Base-by-base conservation (phyloP, 2,329 filamentous ascomycete genomes). In the Raffaelea albimanens region DNA sequence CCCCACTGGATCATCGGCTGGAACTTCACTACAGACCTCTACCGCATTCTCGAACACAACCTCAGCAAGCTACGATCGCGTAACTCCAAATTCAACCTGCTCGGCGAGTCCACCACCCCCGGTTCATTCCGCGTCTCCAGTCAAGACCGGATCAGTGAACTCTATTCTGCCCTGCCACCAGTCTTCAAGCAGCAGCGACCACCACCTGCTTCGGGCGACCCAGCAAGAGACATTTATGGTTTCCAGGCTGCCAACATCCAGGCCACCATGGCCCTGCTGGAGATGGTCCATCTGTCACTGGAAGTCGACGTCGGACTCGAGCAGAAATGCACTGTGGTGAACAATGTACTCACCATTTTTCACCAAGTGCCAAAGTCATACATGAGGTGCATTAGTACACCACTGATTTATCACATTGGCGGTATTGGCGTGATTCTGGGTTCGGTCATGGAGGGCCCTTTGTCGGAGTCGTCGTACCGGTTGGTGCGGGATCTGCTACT, bases 1-100 rank as follows among this genome's bases (percentile, higher is more conserved):
- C 8, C 44, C 20, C 36, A 42, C 48, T 79, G 75, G 75, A 59
- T 79, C 8, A 65, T 67, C 39, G 75, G 75, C 18, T 78, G 72
- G 73, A 79, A 78, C 57, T 77, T 76, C 49, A 73, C 69, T 7
- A 76, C 72, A 1, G 74, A 78, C 54, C 59, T 79, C 0, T 79
- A 78, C 54, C 69, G 74, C 5, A 65, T 78, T 9, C 59, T 80
- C 16, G 75, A 79, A 54, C 73, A 79, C 52, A 69, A 52, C 42
- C 47, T 52, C 5, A 44, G 48, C 48, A 52, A 50, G 46, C 43
- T 52, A 44, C 47, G 52, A 9, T 50, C 50, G 16, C 52, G 50
- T 11, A n/a, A 43, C 9, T 52, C 48, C 14, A 40, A 14, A 13
- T 53, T 53, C 38, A 50, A 48, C 21, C 42, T 52, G 42, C 45